Conservation (phyloP, 768 basidiomycete genomes). For the Candolleomyces eurysporus region DNA sequence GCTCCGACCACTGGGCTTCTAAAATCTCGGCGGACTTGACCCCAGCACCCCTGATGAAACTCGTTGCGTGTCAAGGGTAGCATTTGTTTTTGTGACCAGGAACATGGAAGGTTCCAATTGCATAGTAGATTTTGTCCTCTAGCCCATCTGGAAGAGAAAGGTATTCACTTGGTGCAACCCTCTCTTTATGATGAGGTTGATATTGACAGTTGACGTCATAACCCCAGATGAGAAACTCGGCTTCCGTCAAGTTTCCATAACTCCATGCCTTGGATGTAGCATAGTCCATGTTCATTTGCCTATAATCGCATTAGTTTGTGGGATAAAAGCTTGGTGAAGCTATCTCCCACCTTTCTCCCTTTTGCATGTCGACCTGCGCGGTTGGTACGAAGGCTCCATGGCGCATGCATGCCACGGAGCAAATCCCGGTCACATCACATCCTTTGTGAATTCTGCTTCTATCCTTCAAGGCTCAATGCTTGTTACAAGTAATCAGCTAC, state of each 20-base stretch:
- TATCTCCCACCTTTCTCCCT: conserved; percentile 23
- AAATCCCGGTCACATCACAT: conserved; percentile 14
- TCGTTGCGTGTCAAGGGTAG: conserved; percentile 19
- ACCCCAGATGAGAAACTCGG: too few species aligned
- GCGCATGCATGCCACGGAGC: conserved; percentile 14
- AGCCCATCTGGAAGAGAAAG: too few species aligned
- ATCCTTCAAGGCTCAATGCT: conserved; percentile 5
- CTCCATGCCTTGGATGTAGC: conserved; percentile 13
- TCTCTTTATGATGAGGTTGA: too few species aligned
- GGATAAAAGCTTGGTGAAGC: neutral
- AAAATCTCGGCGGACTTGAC: conserved; percentile 31
- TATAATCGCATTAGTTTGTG: neutral
- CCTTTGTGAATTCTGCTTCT: neutral
- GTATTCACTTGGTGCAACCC: too few species aligned
- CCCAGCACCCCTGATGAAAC: conserved; percentile 25
- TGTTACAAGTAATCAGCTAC: conserved; percentile 1
- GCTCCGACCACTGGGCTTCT: conserved; percentile 28
- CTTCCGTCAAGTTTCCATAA: too few species aligned
- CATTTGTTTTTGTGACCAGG: conserved; percentile 25
- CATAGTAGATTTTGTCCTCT: too few species aligned
- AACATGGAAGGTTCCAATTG: conserved; percentile 27
- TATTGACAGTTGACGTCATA: too few species aligned
- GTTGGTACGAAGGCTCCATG: conserved; percentile 19
- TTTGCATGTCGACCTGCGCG: too few species aligned
- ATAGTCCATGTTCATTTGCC: conserved; percentile 25